These are phyloP conservation scores for Sisymbrium irio DNA, from an alignment of 345 rosid species.

Conservation along the genomic window DNA sequence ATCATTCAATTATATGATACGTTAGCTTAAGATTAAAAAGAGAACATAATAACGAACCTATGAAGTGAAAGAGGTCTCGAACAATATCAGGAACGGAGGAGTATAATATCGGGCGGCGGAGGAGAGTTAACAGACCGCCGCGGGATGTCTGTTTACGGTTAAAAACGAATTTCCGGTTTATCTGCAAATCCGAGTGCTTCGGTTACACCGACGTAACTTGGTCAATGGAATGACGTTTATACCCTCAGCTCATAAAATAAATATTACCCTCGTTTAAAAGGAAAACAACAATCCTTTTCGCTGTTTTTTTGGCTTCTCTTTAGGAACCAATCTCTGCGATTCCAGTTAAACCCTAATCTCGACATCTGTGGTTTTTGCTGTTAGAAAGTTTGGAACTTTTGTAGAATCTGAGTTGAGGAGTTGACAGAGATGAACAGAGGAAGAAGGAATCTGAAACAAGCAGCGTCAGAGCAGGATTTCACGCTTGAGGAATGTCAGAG, in stretches of 20 bases:
- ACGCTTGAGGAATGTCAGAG: conserved; percentile 63
- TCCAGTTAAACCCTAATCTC: conserved; percentile 29
- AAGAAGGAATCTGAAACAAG: conserved; percentile 83
- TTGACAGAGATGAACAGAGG: conserved; percentile 66
- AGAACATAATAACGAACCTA: conserved; percentile 13
- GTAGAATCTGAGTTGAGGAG: neutral
- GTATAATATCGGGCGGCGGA: conserved; percentile 32
- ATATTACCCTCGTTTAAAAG: neutral
- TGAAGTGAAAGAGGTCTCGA: neutral
- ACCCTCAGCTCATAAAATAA: neutral
- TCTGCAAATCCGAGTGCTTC: conserved; percentile 9
- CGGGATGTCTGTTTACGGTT: conserved; percentile 9
- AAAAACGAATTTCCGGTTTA: conserved; percentile 25
- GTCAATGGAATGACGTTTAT: neutral
- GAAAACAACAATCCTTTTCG: neutral
- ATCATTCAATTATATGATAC: neutral
- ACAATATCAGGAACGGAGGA: too few species aligned
- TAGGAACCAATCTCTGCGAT: neutral
- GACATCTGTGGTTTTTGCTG: neutral
- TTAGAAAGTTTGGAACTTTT: neutral
- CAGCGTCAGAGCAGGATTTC: conserved; percentile 52
- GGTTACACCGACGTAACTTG: conserved; percentile 15
- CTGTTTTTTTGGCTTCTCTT: neutral
- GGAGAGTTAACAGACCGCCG: conserved; percentile 32
- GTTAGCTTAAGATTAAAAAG: neutral